Conservation (phyloP, 1,284 basidiomycete species). For the Apiotrichum gamsii region DNA sequence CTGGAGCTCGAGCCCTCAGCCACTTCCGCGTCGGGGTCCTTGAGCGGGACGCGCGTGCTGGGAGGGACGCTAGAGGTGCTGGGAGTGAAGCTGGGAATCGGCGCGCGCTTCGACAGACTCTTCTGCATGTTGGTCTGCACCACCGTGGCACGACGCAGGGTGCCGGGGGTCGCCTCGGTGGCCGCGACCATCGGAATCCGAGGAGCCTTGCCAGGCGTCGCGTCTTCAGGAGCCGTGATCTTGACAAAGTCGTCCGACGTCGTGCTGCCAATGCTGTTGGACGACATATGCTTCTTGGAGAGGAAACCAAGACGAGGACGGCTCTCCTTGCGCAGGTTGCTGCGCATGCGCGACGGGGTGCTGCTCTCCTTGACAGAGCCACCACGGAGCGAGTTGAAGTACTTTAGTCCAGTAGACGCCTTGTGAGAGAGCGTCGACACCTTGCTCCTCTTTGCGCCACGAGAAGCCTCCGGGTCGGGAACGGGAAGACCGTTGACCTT, state of each 20-base stretch:
- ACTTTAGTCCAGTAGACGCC: neutral
- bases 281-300: slow-evolving; percentile 1
- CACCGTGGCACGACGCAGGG: no score
- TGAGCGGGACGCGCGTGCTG: slow-evolving; percentile 7
- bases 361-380: neutral
- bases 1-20: neutral
- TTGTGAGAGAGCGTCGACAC: neutral
- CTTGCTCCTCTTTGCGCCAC: slow-evolving; percentile 10
- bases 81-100: slow-evolving; percentile 8
- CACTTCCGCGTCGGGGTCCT: slow-evolving; percentile 2
- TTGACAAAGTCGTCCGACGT: slow-evolving; percentile 1
- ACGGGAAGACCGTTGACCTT: slow-evolving; percentile 5
- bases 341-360: neutral
- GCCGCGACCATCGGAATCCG: no score
- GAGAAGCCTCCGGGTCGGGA: neutral
- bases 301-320: slow-evolving; percentile 10
- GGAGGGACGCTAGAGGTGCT: neutral
- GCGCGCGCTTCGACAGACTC: neutral
- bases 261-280: neutral
- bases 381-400: neutral
- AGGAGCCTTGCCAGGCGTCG: no score
- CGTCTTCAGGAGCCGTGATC: no score
- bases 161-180: no score
- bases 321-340: neutral
- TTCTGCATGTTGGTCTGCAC: no score